Evolutionary conservation across 2,329 filamentous ascomycete species (phyloP).

Genomic region (Claviceps citrina): DNA sequence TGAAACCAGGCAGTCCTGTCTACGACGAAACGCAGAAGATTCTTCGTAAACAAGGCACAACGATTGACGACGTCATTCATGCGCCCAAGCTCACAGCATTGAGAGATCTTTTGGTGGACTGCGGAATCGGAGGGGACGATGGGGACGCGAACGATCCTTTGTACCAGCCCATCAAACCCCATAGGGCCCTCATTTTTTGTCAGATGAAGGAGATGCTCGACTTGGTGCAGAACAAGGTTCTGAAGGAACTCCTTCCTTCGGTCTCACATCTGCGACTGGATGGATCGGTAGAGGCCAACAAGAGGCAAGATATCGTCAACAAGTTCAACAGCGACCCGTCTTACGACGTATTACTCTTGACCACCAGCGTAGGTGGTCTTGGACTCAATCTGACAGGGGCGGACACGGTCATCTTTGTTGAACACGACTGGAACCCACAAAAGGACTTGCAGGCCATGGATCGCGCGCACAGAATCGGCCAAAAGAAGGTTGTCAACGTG

Average conservation of each 20-base stretch:
- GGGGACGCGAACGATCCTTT: slow-evolving; percentile 42
- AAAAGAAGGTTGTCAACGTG: slow-evolving; percentile 99
- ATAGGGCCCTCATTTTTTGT: slow-evolving; percentile 92
- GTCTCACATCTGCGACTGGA: slow-evolving; percentile 92
- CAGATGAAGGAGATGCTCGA: slow-evolving; percentile 99
- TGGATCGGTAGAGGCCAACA: slow-evolving; percentile 79
- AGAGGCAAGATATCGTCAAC: slow-evolving; percentile 95
- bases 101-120: slow-evolving; percentile 90
- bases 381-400: slow-evolving; percentile 92
- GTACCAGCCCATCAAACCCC: slow-evolving; percentile 78
- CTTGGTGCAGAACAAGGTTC: slow-evolving; percentile 89
- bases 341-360: slow-evolving; percentile 85
- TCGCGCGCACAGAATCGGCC: slow-evolving; percentile 89
- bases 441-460: slow-evolving; percentile 99
- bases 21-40: slow-evolving; percentile 78
- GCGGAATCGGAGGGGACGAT: slow-evolving; percentile 74
- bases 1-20: slow-evolving; percentile 83
- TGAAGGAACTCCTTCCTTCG: slow-evolving; percentile 78
- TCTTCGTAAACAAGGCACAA: slow-evolving; percentile 63
- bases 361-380: slow-evolving; percentile 86
- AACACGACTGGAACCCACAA: slow-evolving; percentile 99
- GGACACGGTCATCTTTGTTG: slow-evolving; percentile 97
- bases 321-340: slow-evolving; percentile 96
- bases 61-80: slow-evolving; percentile 69
- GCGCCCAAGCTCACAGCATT: slow-evolving; percentile 86